These are phyloP conservation scores for Bidens hawaiensis DNA, from an alignment of 140 eudicot genomes.

Conservation along the genomic window DNA sequence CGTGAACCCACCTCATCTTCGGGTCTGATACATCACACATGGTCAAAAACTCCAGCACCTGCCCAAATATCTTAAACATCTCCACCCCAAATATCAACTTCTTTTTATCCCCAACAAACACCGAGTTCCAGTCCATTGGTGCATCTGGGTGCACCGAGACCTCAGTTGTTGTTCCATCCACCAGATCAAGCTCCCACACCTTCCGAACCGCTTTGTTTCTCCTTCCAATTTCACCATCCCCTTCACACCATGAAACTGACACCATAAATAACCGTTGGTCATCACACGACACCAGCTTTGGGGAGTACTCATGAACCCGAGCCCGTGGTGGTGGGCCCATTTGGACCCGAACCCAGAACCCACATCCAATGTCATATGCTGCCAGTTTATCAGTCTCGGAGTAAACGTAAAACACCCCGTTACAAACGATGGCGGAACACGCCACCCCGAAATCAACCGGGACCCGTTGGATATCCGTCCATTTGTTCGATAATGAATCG, in stretches of 20 bases:
- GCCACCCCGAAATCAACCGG: constrained; percentile 69
- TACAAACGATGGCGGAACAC: constrained; percentile 66
- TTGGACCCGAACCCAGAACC: constrained; percentile 57
- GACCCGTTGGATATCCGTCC: constrained; percentile 65
- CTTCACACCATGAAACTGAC: constrained; percentile 93
- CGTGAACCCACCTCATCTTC: constrained; percentile 55
- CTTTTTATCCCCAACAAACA: constrained; percentile 58
- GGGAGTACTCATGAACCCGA: constrained; percentile 75
- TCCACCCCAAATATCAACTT: constrained; percentile 73
- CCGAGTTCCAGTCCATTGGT: constrained; percentile 94
- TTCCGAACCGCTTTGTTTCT: constrained; percentile 85
- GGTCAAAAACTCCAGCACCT: constrained; percentile 82
- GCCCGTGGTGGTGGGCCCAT: constrained; percentile 50
- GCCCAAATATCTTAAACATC: constrained; percentile 90
- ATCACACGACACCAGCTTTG: constrained; percentile 54
- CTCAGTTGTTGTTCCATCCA: constrained; percentile 39
- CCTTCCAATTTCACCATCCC: constrained; percentile 91
- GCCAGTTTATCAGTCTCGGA: constrained; percentile 60
- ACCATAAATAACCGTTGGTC: constrained; percentile 56
- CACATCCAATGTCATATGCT: constrained; percentile 53
- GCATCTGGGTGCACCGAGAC: constrained; percentile 82
- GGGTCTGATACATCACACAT: constrained; percentile 49
- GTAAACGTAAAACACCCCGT: constrained; percentile 50
- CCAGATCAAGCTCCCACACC: constrained; percentile 81
- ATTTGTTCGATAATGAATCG: constrained; percentile 60